These are phyloP conservation scores for Cystofilobasidium bisporidii DNA, from an alignment of 768 basidiomycete species.

Conservation along the genomic window DNA sequence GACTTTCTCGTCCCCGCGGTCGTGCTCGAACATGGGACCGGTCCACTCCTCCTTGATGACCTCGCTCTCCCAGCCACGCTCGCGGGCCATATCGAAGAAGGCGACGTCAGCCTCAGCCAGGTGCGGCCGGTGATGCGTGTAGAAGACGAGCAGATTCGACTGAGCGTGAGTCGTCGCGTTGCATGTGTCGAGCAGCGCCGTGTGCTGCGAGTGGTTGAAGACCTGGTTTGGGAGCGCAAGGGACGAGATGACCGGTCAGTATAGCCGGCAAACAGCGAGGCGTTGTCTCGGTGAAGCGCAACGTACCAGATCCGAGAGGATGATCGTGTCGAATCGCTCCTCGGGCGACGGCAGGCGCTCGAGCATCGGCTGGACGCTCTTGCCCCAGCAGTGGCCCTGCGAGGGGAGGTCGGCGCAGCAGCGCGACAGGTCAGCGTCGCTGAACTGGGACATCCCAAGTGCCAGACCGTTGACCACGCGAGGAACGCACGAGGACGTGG, in stretches of 20 bases:
- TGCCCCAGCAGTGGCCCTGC: slow-evolving; percentile 39
- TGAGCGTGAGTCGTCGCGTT: slow-evolving; percentile 26
- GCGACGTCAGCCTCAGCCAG: slow-evolving; percentile 70
- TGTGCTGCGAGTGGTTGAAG: slow-evolving; percentile 26
- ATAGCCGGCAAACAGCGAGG: neutral
- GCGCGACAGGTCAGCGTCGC: no score
- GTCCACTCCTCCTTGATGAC: slow-evolving; percentile 55
- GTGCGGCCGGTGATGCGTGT: slow-evolving; percentile 77
- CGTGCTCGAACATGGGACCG: slow-evolving; percentile 75
- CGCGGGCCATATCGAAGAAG: slow-evolving; percentile 61
- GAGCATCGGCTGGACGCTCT: slow-evolving; percentile 31
- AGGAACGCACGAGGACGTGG: slow-evolving; percentile 38
- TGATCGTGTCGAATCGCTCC: slow-evolving; percentile 59
- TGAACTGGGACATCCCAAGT: no score
- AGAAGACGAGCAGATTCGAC: slow-evolving; percentile 66
- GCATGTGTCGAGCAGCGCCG: slow-evolving; percentile 23
- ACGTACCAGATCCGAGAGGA: slow-evolving; percentile 76
- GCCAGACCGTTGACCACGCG: no score
- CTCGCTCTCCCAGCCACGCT: slow-evolving; percentile 62
- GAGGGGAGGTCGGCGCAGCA: no score
- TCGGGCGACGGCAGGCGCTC: slow-evolving; percentile 12
- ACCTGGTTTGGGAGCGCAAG: slow-evolving; percentile 29
- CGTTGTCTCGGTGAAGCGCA: no score
- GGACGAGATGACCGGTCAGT: neutral
- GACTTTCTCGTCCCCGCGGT: slow-evolving; percentile 39